Base-by-base conservation (phyloP, 805 yeast species). In the Wickerhamomyces silvicola region DNA sequence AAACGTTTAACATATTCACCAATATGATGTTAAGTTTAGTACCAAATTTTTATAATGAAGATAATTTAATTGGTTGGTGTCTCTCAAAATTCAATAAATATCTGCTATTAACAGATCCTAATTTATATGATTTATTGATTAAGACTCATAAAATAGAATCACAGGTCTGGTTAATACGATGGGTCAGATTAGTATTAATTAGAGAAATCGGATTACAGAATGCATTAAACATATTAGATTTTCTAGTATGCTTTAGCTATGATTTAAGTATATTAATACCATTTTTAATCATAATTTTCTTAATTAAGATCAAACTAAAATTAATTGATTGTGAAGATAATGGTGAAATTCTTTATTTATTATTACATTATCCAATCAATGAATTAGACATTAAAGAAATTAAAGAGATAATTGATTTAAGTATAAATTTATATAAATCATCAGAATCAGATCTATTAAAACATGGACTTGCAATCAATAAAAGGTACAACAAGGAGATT, bases 141-240 rank as follows among this genome's bases (percentile, higher is more conserved):
- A 64, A 61, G 30, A 66, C 63, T 39, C 54, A 70, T 23, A 58
- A 52, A 36, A 49, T 71, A 6, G 78, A 71, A 37, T 57, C 68
- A 6, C 75, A 67, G 41, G 54, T 71, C 22, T 71, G 78, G 78
- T 49, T 69, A 18, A 71, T 71, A 10, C 46, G 78, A 31, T 71
- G 67, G 57, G 59, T 67, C 4, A 48, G 77, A 14, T 48, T 71
- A 10, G 33, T 70, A 4, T 56, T 71, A 18, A 45, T 66, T 10
- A 46, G 78, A 33, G 78, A 71, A 34, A 35, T 71, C 11, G 73
- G 70, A 1, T 41, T 52, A 31, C 55, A 61, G 18, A 47, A 52
- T 13, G 52, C 64, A 0, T 48, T 56, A 15, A 51, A 50, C 19
- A 35, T 67, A 2, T 57, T 75, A 64, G 78, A 71, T 43, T 60